These are phyloP conservation scores for Pythium dissotocum DNA, from an alignment of 352 stramenopile species.

Conservation along the genomic window DNA sequence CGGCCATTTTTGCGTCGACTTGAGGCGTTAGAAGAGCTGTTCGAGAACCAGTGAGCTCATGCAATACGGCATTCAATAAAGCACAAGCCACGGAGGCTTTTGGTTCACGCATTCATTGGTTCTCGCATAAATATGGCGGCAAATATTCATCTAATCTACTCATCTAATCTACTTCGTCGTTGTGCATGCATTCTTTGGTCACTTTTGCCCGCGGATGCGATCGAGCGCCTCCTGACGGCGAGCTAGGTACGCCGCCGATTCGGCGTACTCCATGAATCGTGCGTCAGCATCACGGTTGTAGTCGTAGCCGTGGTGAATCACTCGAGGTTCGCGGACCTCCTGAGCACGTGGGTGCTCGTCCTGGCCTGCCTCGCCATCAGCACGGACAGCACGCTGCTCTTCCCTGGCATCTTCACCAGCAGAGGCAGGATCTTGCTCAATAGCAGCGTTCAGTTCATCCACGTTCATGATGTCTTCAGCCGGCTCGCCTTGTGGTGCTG, in stretches of 20 bases:
- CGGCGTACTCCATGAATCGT: not conserved
- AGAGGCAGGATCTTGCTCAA: not conserved
- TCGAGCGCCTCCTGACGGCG: not conserved
- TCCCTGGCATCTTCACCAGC: too few species aligned
- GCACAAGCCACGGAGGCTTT: too few species aligned
- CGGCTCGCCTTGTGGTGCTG: not conserved
- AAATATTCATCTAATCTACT: not conserved
- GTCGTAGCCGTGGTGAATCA: not conserved
- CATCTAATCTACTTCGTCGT: not conserved
- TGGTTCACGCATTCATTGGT: too few species aligned
- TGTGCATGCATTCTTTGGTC: not conserved
- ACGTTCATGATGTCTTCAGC: not conserved
- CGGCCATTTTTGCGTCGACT: conserved; percentile 49
- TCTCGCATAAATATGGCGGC: too few species aligned
- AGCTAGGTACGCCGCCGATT: not conserved
- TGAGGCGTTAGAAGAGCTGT: conserved; percentile 49
- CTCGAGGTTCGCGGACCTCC: not conserved
- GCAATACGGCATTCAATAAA: too few species aligned
- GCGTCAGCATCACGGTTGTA: not conserved
- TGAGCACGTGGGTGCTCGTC: too few species aligned
- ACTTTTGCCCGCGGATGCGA: not conserved
- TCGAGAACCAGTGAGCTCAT: conserved; percentile 30
- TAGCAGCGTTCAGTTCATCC: not conserved
- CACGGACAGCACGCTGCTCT: too few species aligned
- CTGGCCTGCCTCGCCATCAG: too few species aligned